Conservation (phyloP, 768 basidiomycete species). For the Asterophora lycoperdoides region DNA sequence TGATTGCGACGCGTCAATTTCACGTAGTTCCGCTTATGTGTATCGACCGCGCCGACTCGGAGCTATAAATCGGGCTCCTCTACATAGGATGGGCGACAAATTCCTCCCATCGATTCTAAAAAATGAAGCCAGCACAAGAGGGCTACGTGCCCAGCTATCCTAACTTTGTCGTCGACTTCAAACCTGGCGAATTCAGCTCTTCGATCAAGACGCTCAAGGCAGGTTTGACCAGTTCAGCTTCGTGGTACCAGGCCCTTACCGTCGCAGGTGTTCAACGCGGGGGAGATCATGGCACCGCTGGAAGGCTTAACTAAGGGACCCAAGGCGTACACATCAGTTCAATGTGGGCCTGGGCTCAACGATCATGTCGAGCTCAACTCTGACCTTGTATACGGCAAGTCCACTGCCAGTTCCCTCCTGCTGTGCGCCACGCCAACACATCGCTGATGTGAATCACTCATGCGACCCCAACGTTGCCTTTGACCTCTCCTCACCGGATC, state of each 20-base stretch:
- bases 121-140: conserved; percentile 25
- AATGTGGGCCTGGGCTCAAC: conserved; percentile 40
- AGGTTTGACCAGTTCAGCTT: neutral
- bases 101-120: neutral
- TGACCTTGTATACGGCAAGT: conserved; percentile 55
- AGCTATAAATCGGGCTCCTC: neutral
- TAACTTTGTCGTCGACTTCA: conserved; percentile 33
- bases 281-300: conserved; percentile 33
- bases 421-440: no score
- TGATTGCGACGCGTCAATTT: conserved; percentile 5
- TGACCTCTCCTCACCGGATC: conserved; percentile 42
- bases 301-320: conserved; percentile 26
- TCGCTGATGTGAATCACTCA: conserved; percentile 50
- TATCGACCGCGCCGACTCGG: neutral
- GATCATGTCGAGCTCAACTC: conserved; percentile 57
- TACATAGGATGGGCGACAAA: no score
- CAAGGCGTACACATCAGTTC: conserved; percentile 49
- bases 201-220: conserved; percentile 34
- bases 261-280: conserved; percentile 32
- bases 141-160: conserved; percentile 32
- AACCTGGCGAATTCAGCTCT: conserved; percentile 33
- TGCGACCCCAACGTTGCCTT: conserved; percentile 58
- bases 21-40: neutral
- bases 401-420: neutral
- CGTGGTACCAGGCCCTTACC: neutral